Evolutionary conservation across 2,329 filamentous ascomycete species (phyloP), one percentile per base, ranked within the genome.

Genomic region (Calonectria crousiana): DNA sequence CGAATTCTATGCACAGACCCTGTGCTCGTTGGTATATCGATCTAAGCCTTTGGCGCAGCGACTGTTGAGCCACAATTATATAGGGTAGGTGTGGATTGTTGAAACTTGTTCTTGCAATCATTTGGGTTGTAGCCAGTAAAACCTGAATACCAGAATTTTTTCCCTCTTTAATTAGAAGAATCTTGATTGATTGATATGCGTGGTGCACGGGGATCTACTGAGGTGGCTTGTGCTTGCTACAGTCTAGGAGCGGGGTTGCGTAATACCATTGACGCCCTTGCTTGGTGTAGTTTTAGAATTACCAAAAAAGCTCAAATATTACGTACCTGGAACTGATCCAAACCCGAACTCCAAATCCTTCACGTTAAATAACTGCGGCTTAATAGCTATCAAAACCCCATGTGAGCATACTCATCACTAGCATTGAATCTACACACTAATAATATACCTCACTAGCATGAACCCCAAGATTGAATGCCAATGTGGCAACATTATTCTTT

Each of bases 401-500:
- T 13, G 56, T 41, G 16, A 23, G 56, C 11, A 41, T 6, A 26
- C 23, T 14, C 14, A 13, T 6, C 3, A 28, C 23, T 10, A 13
- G 3, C 14, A 28, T 41, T 38, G 6, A 38, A 8, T 6, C 34
- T 10, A 26, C 6, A 18, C 41, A 23, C 28, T 49, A 23, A 44
- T 23, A 68, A 30, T 44, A 47, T 30, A 32, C 49, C 30, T 67
- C 26, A 41, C 28, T 9, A 77, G 28, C 3, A 79, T 79, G 77
- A 79, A 81, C 44, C 77, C 78, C 41, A 77, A 74, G 38, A 76
- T 84, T 38, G 60, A 69, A 53, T 88, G 86, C 73, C 86, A 88
- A 69, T 88, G 87, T 80, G 84, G 83, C 67, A 69, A 78, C n/a
- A 76, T 87, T 38, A 71, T 79, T 20, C 84, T 88, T 75, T 80